These are phyloP conservation scores for Phytophthora pinifolia DNA, from an alignment of 352 stramenopile species.

Conservation along the genomic window DNA sequence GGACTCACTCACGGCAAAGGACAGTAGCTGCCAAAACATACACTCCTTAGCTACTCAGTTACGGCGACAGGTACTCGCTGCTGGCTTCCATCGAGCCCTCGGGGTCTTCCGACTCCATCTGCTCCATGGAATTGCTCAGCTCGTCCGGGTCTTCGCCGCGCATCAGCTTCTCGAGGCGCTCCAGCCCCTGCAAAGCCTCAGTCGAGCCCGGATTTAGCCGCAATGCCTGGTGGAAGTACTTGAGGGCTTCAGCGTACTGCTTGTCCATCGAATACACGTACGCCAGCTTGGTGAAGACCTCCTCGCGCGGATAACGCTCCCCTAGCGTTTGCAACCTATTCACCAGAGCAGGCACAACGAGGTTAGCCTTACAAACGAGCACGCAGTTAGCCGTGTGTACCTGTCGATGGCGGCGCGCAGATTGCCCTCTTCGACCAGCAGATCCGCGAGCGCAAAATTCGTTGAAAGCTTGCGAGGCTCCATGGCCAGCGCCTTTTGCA, in stretches of 20 bases:
- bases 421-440: constrained; percentile 63
- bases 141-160: constrained; percentile 74
- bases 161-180: constrained; percentile 82
- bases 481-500: constrained; percentile 59
- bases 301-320: constrained; percentile 52
- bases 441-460: constrained; percentile 69
- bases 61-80: constrained; percentile 45
- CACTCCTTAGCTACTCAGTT: constrained; percentile 3
- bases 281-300: constrained; percentile 78
- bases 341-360: constrained; percentile 5
- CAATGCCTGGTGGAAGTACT: constrained; percentile 67
- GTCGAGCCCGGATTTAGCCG: constrained; percentile 55
- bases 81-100: constrained; percentile 54
- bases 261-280: constrained; percentile 73
- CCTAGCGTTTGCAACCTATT: constrained; percentile 44
- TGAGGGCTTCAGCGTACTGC: constrained; percentile 65
- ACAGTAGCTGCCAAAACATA: constrained; percentile 10
- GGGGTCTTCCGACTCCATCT: constrained; percentile 53
- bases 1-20: neutral
- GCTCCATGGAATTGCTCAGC: constrained; percentile 60
- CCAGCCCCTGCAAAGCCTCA: constrained; percentile 54
- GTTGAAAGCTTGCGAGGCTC: constrained; percentile 62
- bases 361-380: constrained; percentile 7
- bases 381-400: constrained; percentile 27
- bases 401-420: constrained; percentile 55